A percentile compares a stretch with the other conserved stretches of the same genome.
Evolutionary conservation across 495 filamentous ascomycete genomes (phyloP).

Genomic region (Penicillium goetzii): DNA sequence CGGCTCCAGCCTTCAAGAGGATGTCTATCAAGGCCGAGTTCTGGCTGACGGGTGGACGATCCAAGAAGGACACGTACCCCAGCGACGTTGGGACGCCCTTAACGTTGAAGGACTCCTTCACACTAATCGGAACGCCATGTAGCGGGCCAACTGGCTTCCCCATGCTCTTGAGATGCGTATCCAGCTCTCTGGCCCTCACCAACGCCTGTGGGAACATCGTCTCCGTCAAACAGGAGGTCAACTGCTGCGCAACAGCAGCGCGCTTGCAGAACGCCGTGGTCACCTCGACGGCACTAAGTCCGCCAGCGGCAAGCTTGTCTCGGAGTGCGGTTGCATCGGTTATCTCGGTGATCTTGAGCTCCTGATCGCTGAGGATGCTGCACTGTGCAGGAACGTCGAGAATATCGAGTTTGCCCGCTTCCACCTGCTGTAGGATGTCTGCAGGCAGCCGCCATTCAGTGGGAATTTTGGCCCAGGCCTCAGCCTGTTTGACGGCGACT

Average conservation of each 20-base stretch:
- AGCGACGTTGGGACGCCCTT: conserved; percentile 43
- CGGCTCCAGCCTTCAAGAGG: conserved; percentile 16
- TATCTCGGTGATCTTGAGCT: conserved; percentile 8
- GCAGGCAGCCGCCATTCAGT: conserved; percentile 11
- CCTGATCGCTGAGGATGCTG: not conserved
- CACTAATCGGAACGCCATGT: conserved; percentile 29
- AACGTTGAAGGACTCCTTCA: conserved; percentile 67
- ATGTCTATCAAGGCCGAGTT: conserved; percentile 43
- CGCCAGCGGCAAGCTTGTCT: conserved; percentile 28
- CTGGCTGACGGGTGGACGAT: conserved; percentile 41
- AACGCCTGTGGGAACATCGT: not conserved
- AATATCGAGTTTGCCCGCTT: not conserved
- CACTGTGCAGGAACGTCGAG: conserved; percentile 3
- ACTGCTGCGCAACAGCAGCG: conserved; percentile 38
- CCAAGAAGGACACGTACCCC: conserved; percentile 51
- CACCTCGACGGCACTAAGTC: conserved; percentile 48
- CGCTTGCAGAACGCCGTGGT: conserved; percentile 61
- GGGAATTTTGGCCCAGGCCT: conserved; percentile 18
- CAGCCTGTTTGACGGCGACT: conserved; percentile 16
- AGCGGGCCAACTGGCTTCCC: not conserved
- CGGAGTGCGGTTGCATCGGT: conserved; percentile 7
- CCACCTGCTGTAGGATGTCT: conserved; percentile 6
- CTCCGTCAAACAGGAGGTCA: conserved; percentile 56
- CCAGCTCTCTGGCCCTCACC: not conserved
- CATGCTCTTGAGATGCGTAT: not conserved